phyloP scores from a whole-genome alignment of 2,329 filamentous ascomycete genomes.

The Alternaria rosae region DNA sequence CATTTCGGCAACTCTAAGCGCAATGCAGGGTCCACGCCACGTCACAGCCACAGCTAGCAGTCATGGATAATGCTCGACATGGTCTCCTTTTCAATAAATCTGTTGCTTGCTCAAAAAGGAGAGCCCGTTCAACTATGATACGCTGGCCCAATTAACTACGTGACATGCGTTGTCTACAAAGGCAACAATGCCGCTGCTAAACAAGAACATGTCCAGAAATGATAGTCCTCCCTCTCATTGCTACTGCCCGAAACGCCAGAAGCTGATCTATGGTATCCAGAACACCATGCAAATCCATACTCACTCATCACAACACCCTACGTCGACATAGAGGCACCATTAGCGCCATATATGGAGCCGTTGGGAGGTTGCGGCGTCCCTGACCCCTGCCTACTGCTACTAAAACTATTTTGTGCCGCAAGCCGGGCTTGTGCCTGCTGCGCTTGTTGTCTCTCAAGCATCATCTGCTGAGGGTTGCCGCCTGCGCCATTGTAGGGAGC shows the following conservation, averaged over 20 bases:
- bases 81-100: not conserved
- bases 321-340: conserved; percentile 32
- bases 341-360: conserved; percentile 23
- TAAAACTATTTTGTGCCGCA: conserved; percentile 47
- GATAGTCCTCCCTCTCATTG: not conserved
- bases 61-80: not conserved
- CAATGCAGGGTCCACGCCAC: conserved; percentile 27
- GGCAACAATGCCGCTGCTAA: not conserved
- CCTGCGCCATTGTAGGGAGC: conserved; percentile 30
- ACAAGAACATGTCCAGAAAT: conserved; percentile 1
- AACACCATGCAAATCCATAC: conserved; percentile 11
- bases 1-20: conserved; percentile 23
- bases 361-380: conserved; percentile 49
- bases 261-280: conserved; percentile 24
- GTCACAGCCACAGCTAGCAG: conserved; percentile 9
- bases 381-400: conserved; percentile 41
- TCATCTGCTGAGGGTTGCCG: conserved; percentile 45
- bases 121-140: not conserved
- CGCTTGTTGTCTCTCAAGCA: conserved; percentile 45
- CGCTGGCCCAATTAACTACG: conserved; percentile 1
- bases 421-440: conserved; percentile 48
- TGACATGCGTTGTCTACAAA: conserved; percentile 1
- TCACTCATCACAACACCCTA: conserved; percentile 13
- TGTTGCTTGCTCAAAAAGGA: not conserved
- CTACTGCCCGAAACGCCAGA: conserved; percentile 24